Base-by-base conservation (phyloP, 345 rosid genomes). In the Physaria fendleri region DNA sequence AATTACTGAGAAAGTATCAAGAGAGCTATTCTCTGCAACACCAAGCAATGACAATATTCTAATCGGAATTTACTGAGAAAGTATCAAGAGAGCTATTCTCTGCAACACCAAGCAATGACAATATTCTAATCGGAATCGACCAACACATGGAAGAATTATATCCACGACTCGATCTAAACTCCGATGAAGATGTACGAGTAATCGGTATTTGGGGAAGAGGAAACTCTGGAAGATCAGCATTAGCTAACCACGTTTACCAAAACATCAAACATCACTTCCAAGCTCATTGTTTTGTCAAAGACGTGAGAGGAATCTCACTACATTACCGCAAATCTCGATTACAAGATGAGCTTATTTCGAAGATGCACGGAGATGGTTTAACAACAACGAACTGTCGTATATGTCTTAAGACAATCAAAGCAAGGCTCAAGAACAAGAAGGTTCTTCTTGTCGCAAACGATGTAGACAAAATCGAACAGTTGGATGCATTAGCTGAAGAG, bases 191-290 rank as follows among this genome's bases (percentile, higher is more conserved):
- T 33, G 34, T 56, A 18, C 27, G 12, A 32, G 54, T 70, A 0
- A 41, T 63, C 25, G 74, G 74, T 20, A 70, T 70, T 11, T 70
- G 74, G 74, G 64, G 74, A 18, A 56, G 64, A 48, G 74, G 74
- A 56, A 56, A 65, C 5, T 32, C 14, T 11, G 74, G 74, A 12
- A 63, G 74, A 41, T 63, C 44, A 24, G 64, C 65, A 23, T 60
- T 70, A 8, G 60, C 74, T 4, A 70, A 35, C 17, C 44, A 49
- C 42, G 65, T 70, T 1, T 63, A 63, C 65, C 47, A 70, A 3
- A 27, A 18, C 34, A 56, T 70, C 33, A 56, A 68, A 1, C 10
- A 25, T 16, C 6, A 63, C 51, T 70, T 70, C 2, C 64, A 70
- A 56, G 59, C 74, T 13, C 74, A 70, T 49, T 70, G 74, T 13